phyloP scores from a whole-genome alignment of 2,329 filamentous ascomycete genomes.

The Sclerotinia minor region DNA sequence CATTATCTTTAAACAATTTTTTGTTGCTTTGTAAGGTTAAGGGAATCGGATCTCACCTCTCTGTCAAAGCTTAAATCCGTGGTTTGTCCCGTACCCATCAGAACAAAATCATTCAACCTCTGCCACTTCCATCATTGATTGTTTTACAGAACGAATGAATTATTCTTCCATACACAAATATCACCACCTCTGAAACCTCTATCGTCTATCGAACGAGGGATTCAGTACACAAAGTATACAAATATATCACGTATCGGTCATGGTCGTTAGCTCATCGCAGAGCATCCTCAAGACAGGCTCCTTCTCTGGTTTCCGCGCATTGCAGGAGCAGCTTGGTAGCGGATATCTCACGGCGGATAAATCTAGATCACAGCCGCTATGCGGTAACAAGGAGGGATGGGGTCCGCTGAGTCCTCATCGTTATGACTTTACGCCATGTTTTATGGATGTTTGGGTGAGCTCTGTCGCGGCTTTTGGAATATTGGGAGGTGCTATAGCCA shows the following conservation, averaged over 20 bases:
- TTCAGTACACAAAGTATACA: slow-evolving; percentile 25
- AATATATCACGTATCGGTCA: slow-evolving; percentile 25
- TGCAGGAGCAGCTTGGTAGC: slow-evolving; percentile 51
- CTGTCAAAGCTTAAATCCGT: slow-evolving; percentile 19
- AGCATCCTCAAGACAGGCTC: slow-evolving; percentile 52
- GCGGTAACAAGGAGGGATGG: slow-evolving; percentile 91
- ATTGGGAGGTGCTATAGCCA: slow-evolving; percentile 70
- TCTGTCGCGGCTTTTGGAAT: slow-evolving; percentile 77
- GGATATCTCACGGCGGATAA: slow-evolving; percentile 57
- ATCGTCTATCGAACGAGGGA: slow-evolving; percentile 25
- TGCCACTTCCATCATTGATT: slow-evolving; percentile 21
- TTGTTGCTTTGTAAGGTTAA: slow-evolving; percentile 22
- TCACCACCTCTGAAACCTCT: slow-evolving; percentile 28
- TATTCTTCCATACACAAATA: slow-evolving; percentile 14
- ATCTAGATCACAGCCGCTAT: slow-evolving; percentile 64
- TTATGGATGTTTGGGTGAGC: slow-evolving; percentile 87
- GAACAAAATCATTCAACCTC: slow-evolving; percentile 4
- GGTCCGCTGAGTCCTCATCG: slow-evolving; percentile 83
- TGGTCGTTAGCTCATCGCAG: slow-evolving; percentile 33
- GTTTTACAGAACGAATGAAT: slow-evolving; percentile 23
- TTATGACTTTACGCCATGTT: slow-evolving; percentile 97
- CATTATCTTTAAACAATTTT: neutral
- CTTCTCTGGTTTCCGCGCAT: slow-evolving; percentile 57
- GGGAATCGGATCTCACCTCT: neutral
- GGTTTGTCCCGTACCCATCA: slow-evolving; percentile 6